phyloP scores from a whole-genome alignment of 371 early-diverging fungal species.

The Apophysomyces sp. region DNA sequence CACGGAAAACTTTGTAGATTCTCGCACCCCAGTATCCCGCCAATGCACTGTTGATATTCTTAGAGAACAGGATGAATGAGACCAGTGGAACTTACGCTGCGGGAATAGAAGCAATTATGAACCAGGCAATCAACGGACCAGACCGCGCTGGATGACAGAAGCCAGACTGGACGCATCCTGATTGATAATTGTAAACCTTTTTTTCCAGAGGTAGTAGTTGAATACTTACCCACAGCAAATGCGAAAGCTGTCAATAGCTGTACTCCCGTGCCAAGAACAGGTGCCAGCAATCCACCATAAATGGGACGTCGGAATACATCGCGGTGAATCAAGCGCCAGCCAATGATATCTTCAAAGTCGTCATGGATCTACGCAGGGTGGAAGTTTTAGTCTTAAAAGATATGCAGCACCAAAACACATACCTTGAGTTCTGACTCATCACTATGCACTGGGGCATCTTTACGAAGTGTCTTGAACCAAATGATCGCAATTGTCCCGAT shows the following conservation, averaged over 20 bases:
- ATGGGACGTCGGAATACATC: conserved; percentile 50
- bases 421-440: conserved; percentile 20
- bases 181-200: neutral
- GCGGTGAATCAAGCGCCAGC: conserved; percentile 45
- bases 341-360: conserved; percentile 41
- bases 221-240: conserved; percentile 21
- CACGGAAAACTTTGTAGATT: conserved; percentile 45
- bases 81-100: conserved; percentile 20
- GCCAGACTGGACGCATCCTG: conserved; percentile 9
- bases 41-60: conserved; percentile 17
- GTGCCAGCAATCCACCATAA: conserved; percentile 47
- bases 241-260: conserved; percentile 24
- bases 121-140: conserved; percentile 20
- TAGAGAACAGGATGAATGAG: neutral
- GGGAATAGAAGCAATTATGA: conserved; percentile 19
- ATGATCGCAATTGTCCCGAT: conserved; percentile 24
- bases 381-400: neutral
- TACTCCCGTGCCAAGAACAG: conserved; percentile 42
- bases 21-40: conserved; percentile 45
- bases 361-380: conserved; percentile 17
- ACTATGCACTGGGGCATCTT: conserved; percentile 11
- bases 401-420: neutral
- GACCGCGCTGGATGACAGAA: conserved; percentile 39
- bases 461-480: conserved; percentile 29
- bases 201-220: neutral